Evolutionary conservation across 495 filamentous ascomycete genomes (phyloP), one percentile per base, ranked within the genome.

Genomic region (Chaetomium tenue): DNA sequence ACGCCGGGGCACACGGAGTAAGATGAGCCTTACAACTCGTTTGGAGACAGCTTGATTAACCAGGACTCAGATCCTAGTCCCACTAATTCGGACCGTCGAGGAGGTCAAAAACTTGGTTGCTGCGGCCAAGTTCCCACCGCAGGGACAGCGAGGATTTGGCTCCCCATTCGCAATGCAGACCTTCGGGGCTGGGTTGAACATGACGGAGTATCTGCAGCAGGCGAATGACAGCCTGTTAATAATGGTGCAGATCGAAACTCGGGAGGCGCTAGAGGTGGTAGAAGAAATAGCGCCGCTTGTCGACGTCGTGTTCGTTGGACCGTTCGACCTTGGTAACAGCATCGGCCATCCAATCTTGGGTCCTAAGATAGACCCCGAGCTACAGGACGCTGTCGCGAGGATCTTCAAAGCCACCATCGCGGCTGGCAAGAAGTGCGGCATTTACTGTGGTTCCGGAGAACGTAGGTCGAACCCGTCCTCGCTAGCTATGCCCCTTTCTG

Each of bases 201-300:
- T 80, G 63, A 81, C 81, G 3, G 85, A 89, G 47, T 95, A 95
- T 66, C 80, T 91, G 26, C 83, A 88, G 66, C 83, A 91, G 63
- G 89, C 90, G 28, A 93, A 93, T 74, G 83, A 84, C 12, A 80
- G 82, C 44, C 76, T 93, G 15, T 72, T 91, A 39, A 89, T 88
- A 23, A 87, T 91, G 69, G 84, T 92, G 33, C 91, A 94, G 78
- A 92, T 94, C 61, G 91, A 95, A 75, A 94, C 91, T 0, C 79
- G 79, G 65, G 87, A 87, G 67, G 90, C 89, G 0, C 76, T 94
- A 48, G 84, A 89, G 3, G 79, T 84, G 62, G 84, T 90, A 25
- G 84, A 89, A 58, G 86, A 84, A 53, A 93, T 94, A 65, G 89
- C 89, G 12, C 82, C 83, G 9, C 82, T 92, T 0, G 82, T 92